A percentile compares a stretch with the other conserved stretches of the same genome.
Conservation (phyloP, 108 stramenopile genomes). For the Skeletonema menzelii region DNA sequence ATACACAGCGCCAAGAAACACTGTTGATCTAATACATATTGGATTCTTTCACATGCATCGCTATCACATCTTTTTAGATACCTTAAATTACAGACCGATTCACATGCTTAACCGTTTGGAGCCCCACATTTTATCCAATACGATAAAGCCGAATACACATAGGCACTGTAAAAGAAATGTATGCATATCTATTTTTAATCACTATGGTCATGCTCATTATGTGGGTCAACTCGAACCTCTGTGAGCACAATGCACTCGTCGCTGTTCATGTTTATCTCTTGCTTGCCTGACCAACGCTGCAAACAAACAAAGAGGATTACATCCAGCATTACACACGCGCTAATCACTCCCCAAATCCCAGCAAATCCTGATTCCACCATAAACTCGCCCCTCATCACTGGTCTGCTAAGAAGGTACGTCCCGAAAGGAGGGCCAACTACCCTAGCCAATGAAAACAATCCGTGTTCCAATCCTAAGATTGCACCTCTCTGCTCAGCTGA, state of each 20-base stretch:
- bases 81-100: not conserved
- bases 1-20: not conserved
- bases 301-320: constrained; percentile 14
- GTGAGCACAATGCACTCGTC: not conserved
- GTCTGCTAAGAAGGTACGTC: constrained; percentile 40
- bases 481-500: constrained; percentile 59
- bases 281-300: constrained; percentile 22
- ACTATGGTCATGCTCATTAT: constrained; percentile 42
- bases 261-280: not conserved
- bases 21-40: not conserved
- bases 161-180: not conserved
- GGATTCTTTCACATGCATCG: not conserved
- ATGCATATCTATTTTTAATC: constrained; percentile 12
- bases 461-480: constrained; percentile 80
- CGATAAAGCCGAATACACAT: not conserved
- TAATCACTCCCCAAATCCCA: constrained; percentile 28
- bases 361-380: not conserved
- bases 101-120: not conserved
- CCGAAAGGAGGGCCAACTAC: constrained; percentile 68
- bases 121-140: not conserved
- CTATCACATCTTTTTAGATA: not conserved
- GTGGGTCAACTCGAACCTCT: not conserved
- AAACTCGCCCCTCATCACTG: not conserved
- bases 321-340: constrained; percentile 23
- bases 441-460: constrained; percentile 73